Evolutionary conservation across 1,284 basidiomycete genomes (phyloP).

Genomic region (Trametes hirsuta): DNA sequence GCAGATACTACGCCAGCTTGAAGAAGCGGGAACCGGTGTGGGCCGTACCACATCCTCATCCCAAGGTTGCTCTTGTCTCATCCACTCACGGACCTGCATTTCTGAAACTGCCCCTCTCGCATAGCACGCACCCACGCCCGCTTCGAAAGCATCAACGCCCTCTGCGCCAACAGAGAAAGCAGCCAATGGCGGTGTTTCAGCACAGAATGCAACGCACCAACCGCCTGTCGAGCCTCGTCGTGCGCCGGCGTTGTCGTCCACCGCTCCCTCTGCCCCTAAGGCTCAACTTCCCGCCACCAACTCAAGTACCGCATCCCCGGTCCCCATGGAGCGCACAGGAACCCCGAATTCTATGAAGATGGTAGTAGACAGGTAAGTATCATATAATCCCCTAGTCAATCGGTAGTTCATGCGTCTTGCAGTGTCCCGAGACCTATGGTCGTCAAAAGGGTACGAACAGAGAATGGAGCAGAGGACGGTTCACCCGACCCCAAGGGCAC

Average conservation of each 20-base stretch:
- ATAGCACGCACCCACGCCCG: slow-evolving; percentile 38
- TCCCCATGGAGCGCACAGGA: slow-evolving; percentile 12
- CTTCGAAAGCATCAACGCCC: slow-evolving; percentile 38
- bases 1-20: slow-evolving; percentile 69
- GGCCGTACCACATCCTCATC: slow-evolving; percentile 41
- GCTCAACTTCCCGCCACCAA: slow-evolving; percentile 40
- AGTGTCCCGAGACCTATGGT: slow-evolving; percentile 79
- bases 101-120: slow-evolving; percentile 36
- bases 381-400: not conserved
- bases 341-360: slow-evolving; percentile 50
- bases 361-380: slow-evolving; percentile 64
- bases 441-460: slow-evolving; percentile 68
- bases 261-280: slow-evolving; percentile 60
- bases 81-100: slow-evolving; percentile 5
- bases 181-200: slow-evolving; percentile 41
- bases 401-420: slow-evolving; percentile 1
- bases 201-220: slow-evolving; percentile 16
- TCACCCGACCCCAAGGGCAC: slow-evolving; percentile 27
- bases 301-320: slow-evolving; percentile 27
- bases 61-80: slow-evolving; percentile 24
- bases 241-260: slow-evolving; percentile 35
- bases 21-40: slow-evolving; percentile 70
- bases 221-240: slow-evolving; percentile 36
- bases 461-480: slow-evolving; percentile 34
- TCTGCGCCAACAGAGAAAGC: slow-evolving; percentile 43